Conservation (phyloP, 805 yeast species). For the Saccharomycopsis babjevae region DNA sequence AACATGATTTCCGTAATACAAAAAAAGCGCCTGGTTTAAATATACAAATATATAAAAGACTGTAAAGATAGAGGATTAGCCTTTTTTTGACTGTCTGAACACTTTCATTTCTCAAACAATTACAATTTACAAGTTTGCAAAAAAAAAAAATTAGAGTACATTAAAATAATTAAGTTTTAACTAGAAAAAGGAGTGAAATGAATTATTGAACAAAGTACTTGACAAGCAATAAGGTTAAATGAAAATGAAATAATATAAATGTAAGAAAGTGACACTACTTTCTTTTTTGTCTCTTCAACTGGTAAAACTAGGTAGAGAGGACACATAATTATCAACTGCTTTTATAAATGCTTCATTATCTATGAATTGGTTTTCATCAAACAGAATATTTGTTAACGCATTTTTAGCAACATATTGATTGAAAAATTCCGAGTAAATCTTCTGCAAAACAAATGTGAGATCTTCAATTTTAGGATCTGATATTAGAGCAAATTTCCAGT, state of each 20-base stretch:
- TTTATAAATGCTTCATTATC: conserved; percentile 45
- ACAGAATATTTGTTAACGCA: conserved; percentile 50
- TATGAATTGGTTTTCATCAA: conserved; percentile 40
- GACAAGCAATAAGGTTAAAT: background rate
- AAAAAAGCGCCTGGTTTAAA: too few relatives aligned
- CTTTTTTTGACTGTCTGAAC: too few relatives aligned
- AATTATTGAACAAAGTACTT: background rate
- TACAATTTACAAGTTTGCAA: too few relatives aligned
- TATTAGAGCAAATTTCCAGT: conserved; percentile 62
- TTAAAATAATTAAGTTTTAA: too few relatives aligned
- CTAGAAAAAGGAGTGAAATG: background rate
- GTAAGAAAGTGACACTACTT: background rate
- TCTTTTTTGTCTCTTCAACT: background rate
- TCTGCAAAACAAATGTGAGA: conserved; percentile 43
- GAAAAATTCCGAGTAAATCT: conserved; percentile 50
- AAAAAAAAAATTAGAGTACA: background rate
- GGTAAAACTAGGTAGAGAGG: conserved; percentile 13
- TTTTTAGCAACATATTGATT: conserved; percentile 54
- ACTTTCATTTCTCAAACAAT: too few relatives aligned
- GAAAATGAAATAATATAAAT: background rate
- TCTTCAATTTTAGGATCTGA: conserved; percentile 55
- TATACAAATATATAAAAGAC: too few relatives aligned
- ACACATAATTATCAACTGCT: conserved; percentile 40
- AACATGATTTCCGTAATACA: too few relatives aligned
- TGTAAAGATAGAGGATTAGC: too few relatives aligned